Evolutionary conservation across 2,329 filamentous ascomycete genomes (phyloP).

Genomic region (Cladorrhinum sp.): DNA sequence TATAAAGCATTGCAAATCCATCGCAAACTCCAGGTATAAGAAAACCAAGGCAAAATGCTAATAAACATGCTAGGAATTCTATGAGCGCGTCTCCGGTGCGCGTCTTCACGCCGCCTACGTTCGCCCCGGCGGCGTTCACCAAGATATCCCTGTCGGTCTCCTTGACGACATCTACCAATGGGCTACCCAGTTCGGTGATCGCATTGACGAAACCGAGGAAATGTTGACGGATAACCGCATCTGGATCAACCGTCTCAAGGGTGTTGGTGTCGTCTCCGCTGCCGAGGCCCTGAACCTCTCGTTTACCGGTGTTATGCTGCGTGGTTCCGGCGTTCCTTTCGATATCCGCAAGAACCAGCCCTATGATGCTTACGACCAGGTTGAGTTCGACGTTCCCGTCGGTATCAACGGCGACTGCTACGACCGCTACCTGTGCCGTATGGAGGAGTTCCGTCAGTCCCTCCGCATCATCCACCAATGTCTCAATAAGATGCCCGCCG

Average conservation of each 20-base stretch:
- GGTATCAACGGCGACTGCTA: constrained; percentile 98
- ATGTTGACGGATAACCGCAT: constrained; percentile 99
- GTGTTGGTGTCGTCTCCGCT: constrained; percentile 86
- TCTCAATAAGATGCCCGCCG: constrained; percentile 96
- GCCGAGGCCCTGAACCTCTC: constrained; percentile 95
- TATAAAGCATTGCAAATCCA: constrained; percentile 5
- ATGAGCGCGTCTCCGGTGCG: constrained; percentile 96
- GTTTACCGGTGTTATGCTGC: constrained; percentile 96
- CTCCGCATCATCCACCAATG: constrained; percentile 98
- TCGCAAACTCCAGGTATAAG: not conserved
- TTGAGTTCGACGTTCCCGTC: constrained; percentile 97
- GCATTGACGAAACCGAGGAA: constrained; percentile 98
- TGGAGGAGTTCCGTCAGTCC: constrained; percentile 99
- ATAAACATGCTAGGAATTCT: constrained; percentile 74
- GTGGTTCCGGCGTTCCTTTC: constrained; percentile 93
- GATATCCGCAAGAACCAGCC: constrained; percentile 95
- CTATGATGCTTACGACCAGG: constrained; percentile 96
- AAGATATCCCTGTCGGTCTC: constrained; percentile 89
- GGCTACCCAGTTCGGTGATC: constrained; percentile 98
- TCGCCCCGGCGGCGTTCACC: constrained; percentile 91
- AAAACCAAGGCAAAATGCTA: constrained; percentile 10
- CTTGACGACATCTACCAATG: constrained; percentile 99
- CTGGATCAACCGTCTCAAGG: constrained; percentile 92
- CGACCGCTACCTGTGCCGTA: constrained; percentile 96
- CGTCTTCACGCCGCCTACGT: constrained; percentile 97